Base-by-base conservation (phyloP, 495 filamentous ascomycete species). In the Apodospora peruviana region DNA sequence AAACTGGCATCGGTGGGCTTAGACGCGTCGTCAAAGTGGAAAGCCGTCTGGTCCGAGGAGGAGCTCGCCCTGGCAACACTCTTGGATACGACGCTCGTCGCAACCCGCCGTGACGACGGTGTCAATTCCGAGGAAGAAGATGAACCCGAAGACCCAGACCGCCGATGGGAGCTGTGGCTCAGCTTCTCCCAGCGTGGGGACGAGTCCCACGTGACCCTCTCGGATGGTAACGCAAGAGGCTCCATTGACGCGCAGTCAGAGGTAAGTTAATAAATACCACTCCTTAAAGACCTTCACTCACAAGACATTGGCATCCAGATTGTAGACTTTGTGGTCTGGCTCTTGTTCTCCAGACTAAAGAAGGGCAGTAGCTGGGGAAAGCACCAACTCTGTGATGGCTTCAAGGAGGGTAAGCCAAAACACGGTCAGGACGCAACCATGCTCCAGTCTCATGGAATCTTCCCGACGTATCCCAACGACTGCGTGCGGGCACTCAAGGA, bases 381-480 rank as follows among this genome's bases (percentile, higher is more conserved):
- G 38, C 88, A 95, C 68, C 56, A 94, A 4, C 75, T 96, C 10
- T 86, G 85, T 51, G 81, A 90, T 73, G 90, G 90, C 12, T 93
- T 83, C 58, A 79, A 66, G 23, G 69, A 58, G 50, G 27, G 27
- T 32, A 21, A 10, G 35, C 24, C 46, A 45, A 8, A 40, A 45
- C n/a, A 36, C 51, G 14, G 20, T 11, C 4, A 23, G 9, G 43
- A 19, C 9, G 34, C 45, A 36, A 24, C 52, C 1, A 29, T 17
- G 8, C 32, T 40, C 14, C 12, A 2, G 14, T 55, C 68, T 81
- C 51, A 78, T 64, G 48, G 87, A 70, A 11, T 63, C 80, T 53
- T 73, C 75, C 51, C 66, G 25, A 67, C 70, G 22, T 78, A 82
- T 51, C 79, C 80, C 1, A 96, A 96, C 53, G 70, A 68, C 8